Percentiles rank a stretch among this genome's conserved stretches.
Conservation (phyloP, 2,329 filamentous ascomycete species). For the Trichoderma aggressivum region DNA sequence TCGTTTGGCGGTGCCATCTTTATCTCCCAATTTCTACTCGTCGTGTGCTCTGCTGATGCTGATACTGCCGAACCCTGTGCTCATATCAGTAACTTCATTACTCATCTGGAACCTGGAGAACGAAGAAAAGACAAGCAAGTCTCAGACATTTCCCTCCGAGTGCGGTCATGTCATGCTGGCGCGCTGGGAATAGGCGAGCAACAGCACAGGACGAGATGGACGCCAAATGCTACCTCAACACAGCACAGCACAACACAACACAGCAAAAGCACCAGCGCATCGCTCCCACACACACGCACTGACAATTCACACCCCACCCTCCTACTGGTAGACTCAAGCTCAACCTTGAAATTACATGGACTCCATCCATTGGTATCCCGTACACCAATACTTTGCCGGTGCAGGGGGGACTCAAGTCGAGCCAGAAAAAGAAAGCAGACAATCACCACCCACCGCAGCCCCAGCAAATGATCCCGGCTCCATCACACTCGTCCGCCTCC, state of each 20-base stretch:
- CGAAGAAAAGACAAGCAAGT: background rate
- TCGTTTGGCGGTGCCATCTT: background rate
- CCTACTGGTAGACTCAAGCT: background rate
- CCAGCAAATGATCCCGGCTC: slow-evolving; percentile 5
- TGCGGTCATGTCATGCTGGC: background rate
- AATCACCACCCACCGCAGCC: slow-evolving; percentile 10
- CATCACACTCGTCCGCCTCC: background rate
- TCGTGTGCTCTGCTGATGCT: background rate
- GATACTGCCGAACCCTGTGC: background rate
- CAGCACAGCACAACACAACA: background rate
- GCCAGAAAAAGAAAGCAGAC: slow-evolving; percentile 3
- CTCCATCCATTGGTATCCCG: background rate
- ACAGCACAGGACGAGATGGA: background rate
- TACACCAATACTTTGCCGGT: background rate
- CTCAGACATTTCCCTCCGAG: background rate
- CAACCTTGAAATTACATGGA: background rate
- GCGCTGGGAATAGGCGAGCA: background rate
- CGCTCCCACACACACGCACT: slow-evolving; percentile 2
- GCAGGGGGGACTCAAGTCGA: background rate
- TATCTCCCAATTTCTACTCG: background rate
- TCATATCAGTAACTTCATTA: background rate
- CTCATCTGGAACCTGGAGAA: background rate
- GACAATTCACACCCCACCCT: slow-evolving; percentile 11
- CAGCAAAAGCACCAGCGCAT: background rate
- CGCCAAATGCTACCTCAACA: background rate